Evolutionary conservation across 768 basidiomycete species (phyloP), one percentile per base, ranked within the genome.

Genomic region (Leccinum rimulosum): DNA sequence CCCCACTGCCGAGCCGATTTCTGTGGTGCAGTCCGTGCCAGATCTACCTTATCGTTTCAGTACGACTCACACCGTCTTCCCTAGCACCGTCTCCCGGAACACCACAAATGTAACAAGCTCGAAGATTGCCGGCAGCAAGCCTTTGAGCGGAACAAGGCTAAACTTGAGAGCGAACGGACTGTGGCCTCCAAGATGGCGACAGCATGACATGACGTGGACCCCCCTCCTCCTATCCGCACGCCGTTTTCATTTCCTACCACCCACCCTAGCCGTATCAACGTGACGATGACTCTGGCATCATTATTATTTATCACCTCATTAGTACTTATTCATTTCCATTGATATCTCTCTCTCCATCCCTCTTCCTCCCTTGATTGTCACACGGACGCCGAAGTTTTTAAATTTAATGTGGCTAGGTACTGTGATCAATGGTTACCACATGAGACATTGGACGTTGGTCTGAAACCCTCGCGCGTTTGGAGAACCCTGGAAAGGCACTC

Each of bases 61-160:
- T 60, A 49, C 30, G 49, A 55, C 57, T 67, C 47, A 66, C 45
- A 15, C 69, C 58, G 65, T 57, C 63, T 56, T 19, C 27, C 33
- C 50, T 27, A 94, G 89, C 93, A 95, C 70, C 89, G 93, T 60
- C 80, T 95, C 63, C 92, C 93, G 7, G 93, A 95, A 71, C 90
- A 91, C 66, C 93, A 95, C 73, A 81, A 82, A 56, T 95, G 93
- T 77, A 82, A 84, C 64, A 88, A 93, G 61, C 77, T 95, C 61
- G 87, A 90, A 70, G 87, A 87, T 73, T 95, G 93, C 76, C 80
- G 88, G 62, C 88, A 92, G 73, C 88, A 91, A 74, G 93, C 93
- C 19, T 95, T 93, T 70, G 85, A 92, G 64, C 82, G 84, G 69
- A 94, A 95, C 80, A 93, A 94, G 84, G 81, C 77, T 54, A 91